These are phyloP conservation scores for Podaxis carcinomalis DNA, from an alignment of 768 basidiomycete species.

Conservation along the genomic window DNA sequence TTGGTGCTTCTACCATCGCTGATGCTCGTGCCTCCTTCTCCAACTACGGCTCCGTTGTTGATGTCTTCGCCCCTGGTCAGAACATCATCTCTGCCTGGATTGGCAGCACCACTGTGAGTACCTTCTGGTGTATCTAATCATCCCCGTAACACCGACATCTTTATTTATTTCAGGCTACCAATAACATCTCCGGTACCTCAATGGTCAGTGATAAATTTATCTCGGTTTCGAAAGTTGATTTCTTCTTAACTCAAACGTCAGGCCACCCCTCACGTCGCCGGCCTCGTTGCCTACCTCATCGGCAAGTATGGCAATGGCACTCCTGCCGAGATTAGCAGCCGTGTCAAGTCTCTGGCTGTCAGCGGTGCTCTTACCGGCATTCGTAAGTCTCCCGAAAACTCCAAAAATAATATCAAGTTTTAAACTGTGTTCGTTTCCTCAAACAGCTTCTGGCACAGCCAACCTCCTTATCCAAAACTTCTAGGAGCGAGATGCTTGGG, in stretches of 20 bases:
- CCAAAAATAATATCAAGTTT: background rate
- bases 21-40: conserved; percentile 26
- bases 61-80: conserved; percentile 32
- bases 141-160: background rate
- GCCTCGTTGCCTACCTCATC: conserved; percentile 32
- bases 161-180: conserved; percentile 18
- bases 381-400: conserved; percentile 16
- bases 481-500: background rate
- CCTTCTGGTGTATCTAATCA: background rate
- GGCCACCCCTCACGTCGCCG: conserved; percentile 33
- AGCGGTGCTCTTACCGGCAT: conserved; percentile 22
- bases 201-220: conserved; percentile 15
- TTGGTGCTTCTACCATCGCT: conserved; percentile 28
- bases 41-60: conserved; percentile 30
- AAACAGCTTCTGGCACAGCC: background rate
- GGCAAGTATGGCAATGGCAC: conserved; percentile 22
- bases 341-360: conserved; percentile 19
- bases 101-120: conserved; percentile 17
- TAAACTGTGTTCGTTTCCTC: no score
- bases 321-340: conserved; percentile 22
- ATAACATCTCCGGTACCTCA: conserved; percentile 22
- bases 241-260: background rate
- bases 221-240: background rate
- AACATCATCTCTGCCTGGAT: conserved; percentile 25
- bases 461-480: background rate